Evolutionary conservation across 139 green algal species (phyloP).

Genomic region (Pleodorina starrii): DNA sequence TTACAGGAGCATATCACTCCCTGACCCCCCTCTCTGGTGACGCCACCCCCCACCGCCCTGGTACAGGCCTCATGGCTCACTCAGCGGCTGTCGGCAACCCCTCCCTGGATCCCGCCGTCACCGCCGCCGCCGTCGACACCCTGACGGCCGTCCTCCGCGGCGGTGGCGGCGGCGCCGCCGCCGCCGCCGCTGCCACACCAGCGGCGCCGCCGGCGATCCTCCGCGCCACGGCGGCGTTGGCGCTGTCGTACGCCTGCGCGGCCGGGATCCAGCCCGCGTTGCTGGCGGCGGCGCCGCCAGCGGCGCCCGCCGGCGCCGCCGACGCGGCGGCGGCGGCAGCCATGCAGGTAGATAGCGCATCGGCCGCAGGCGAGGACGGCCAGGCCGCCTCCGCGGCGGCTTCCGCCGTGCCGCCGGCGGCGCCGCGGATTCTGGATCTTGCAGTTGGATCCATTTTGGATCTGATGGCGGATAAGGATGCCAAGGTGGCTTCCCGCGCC

Average conservation of each 20-base stretch:
- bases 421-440: constrained; percentile 60
- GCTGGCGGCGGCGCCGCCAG: not conserved
- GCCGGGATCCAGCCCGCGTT: constrained; percentile 9
- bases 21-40: too few relatives aligned
- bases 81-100: not conserved
- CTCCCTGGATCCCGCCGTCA: not conserved
- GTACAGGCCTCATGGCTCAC: constrained; percentile 13
- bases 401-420: not conserved
- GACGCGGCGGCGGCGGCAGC: not conserved
- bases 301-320: not conserved
- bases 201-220: too few relatives aligned
- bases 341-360: not conserved
- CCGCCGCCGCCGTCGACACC: not conserved
- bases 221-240: constrained; percentile 18
- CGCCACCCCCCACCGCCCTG: too few relatives aligned
- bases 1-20: too few relatives aligned
- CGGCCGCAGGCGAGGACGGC: too few relatives aligned
- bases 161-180: constrained; percentile 51
- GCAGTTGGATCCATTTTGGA: constrained; percentile 11
- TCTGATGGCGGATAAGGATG: constrained; percentile 61
- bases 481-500: constrained; percentile 59
- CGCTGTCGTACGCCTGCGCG: constrained; percentile 23
- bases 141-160: constrained; percentile 30
- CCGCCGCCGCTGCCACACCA: constrained; percentile 55
- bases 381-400: not conserved